Evolutionary conservation across 2,329 filamentous ascomycete genomes (phyloP).

Genomic region (Juglanconis juglandina): DNA sequence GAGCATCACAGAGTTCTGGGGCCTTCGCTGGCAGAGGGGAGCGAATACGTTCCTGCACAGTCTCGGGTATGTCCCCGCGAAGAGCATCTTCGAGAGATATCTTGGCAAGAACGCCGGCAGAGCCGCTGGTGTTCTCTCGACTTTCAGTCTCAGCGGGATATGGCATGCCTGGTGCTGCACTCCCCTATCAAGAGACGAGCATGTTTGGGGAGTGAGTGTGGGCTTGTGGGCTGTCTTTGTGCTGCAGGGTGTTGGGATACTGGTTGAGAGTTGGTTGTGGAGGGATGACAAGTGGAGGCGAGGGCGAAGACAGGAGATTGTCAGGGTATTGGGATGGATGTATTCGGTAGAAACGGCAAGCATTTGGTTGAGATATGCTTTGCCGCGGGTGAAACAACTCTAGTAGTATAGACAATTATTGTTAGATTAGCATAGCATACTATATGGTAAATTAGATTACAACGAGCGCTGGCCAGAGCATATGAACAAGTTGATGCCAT

Average conservation of each 20-base stretch:
- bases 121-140: conserved; percentile 5
- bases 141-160: conserved; percentile 3
- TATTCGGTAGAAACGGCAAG: conserved; percentile 7
- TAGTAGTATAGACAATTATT: too few species aligned
- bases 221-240: conserved; percentile 3
- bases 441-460: too few species aligned
- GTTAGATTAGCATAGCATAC: too few species aligned
- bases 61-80: conserved; percentile 1
- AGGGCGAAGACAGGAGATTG: neutral
- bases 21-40: conserved; percentile 6
- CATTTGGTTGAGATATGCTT: conserved; percentile 8
- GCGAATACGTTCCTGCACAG: neutral
- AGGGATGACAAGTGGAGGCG: neutral
- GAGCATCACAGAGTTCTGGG: conserved; percentile 2
- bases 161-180: conserved; percentile 9
- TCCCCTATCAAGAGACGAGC: neutral
- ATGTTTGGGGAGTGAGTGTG: neutral
- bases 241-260: conserved; percentile 7
- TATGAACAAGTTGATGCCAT: too few species aligned
- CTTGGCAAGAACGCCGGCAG: neutral
- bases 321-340: neutral
- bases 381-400: neutral
- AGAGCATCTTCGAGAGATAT: neutral
- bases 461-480: too few species aligned
- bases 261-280: neutral